These are phyloP conservation scores for Rhytidiadelphus loreus DNA, from an alignment of 225 moss, liverwort and hornwort genomes.

Conservation along the genomic window DNA sequence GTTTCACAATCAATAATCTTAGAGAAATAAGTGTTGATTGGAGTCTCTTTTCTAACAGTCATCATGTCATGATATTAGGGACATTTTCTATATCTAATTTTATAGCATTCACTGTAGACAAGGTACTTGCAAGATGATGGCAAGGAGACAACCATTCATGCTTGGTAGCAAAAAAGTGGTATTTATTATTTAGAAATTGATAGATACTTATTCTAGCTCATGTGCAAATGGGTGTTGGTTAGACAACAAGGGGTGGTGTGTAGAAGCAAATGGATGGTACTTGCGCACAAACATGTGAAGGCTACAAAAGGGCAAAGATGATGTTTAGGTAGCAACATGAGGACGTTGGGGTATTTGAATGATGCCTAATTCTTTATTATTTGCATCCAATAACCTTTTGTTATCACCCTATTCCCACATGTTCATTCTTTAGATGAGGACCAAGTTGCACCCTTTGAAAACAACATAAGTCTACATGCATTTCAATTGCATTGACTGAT, in stretches of 20 bases:
- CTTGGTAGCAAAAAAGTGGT: not conserved
- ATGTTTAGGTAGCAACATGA: not conserved
- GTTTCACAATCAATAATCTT: not conserved
- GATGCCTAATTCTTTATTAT: no score
- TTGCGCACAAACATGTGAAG: rapidly evolving
- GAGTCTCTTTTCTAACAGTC: not conserved
- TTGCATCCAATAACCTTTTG: not conserved
- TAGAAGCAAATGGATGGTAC: rapidly evolving
- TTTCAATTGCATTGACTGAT: no score
- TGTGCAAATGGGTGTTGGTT: rapidly evolving
- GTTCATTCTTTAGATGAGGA: not conserved
- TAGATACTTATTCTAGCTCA: no score
- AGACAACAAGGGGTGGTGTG: no score
- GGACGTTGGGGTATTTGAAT: no score
- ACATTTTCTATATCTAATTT: no score
- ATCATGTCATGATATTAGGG: no score
- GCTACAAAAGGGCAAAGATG: not conserved
- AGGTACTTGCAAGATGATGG: not conserved
- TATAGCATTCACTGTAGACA: rapidly evolving
- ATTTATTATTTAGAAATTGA: no score
- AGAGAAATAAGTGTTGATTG: not conserved
- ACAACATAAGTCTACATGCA: no score
- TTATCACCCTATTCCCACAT: no score
- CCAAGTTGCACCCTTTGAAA: no score
- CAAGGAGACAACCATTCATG: rapidly evolving